A percentile compares a stretch with the other conserved stretches of the same genome.
Evolutionary conservation across 83 land plant species (phyloP).

Genomic region (Diphasiastrum complanatum): DNA sequence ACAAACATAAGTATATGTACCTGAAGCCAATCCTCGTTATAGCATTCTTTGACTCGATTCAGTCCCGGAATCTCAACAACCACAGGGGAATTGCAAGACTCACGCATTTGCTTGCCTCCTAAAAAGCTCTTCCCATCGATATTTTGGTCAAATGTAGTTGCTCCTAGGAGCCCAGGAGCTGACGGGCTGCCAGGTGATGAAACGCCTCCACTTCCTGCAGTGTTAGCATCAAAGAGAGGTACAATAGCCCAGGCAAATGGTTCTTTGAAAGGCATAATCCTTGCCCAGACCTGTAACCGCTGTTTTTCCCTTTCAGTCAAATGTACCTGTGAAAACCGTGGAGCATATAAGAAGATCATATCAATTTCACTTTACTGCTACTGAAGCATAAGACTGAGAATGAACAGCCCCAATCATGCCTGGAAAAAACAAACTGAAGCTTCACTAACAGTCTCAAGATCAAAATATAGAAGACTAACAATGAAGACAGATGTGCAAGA

Average conservation of each 20-base stretch:
- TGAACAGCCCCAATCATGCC: background rate
- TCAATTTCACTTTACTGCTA: background rate
- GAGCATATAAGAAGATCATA: background rate
- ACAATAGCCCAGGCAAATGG: conserved; percentile 95
- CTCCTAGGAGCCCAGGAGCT: conserved; percentile 54
- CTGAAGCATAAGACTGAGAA: background rate
- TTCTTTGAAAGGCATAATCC: conserved; percentile 92
- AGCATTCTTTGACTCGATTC: conserved; percentile 91
- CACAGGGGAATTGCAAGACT: conserved; percentile 52
- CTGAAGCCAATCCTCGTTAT: conserved; percentile 87
- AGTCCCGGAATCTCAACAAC: conserved; percentile 87
- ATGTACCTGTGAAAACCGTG: conserved; percentile 47
- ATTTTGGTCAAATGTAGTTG: conserved; percentile 50
- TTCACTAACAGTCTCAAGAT: no score
- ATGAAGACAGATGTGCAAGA: no score
- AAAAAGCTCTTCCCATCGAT: conserved; percentile 45
- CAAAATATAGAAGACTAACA: no score
- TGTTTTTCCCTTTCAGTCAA: conserved; percentile 86
- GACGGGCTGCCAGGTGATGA: conserved; percentile 90
- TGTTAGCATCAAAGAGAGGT: conserved; percentile 73
- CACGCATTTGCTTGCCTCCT: conserved; percentile 54
- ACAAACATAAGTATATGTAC: conserved; percentile 37
- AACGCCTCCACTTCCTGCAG: conserved; percentile 51
- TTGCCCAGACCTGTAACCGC: conserved; percentile 93
- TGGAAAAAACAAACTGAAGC: no score